Evolutionary conservation across 192 early-diverging fungal genomes (phyloP).

Genomic region (Bifiguratus adelaidae): DNA sequence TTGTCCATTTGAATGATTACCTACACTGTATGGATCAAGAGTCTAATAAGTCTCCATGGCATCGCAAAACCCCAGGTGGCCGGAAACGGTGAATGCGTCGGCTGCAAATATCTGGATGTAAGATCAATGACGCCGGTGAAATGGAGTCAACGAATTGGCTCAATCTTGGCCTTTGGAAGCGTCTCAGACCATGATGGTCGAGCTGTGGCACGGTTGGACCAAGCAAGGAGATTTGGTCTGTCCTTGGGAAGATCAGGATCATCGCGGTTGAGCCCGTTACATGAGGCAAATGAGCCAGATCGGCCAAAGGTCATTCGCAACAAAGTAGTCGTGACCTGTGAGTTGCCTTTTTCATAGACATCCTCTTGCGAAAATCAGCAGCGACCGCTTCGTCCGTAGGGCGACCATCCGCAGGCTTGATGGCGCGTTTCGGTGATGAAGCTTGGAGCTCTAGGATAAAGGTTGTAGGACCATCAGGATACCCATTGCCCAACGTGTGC

Average conservation of each 20-base stretch:
- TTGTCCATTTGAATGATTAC: no score
- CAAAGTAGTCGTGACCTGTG: conserved; percentile 1
- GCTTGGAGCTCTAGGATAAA: neutral
- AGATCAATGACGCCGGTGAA: no score
- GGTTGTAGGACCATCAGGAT: neutral
- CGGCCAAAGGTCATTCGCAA: neutral
- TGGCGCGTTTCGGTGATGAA: conserved; percentile 2
- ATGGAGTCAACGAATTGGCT: no score
- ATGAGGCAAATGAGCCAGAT: neutral
- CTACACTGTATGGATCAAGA: no score
- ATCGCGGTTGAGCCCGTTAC: neutral
- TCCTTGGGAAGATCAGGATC: neutral
- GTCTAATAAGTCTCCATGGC: no score
- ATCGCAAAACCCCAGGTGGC: no score
- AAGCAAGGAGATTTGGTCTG: neutral
- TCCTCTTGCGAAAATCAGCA: conserved; percentile 2
- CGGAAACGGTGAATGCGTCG: no score
- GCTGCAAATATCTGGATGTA: no score
- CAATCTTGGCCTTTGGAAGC: no score
- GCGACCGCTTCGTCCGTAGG: conserved; percentile 1
- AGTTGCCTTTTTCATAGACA: conserved; percentile 2
- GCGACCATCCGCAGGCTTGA: conserved; percentile 1
- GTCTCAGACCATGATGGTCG: neutral
- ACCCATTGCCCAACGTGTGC: neutral
- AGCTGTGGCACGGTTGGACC: neutral